These are phyloP conservation scores for Alternaria incomplexa DNA, from an alignment of 2,329 filamentous ascomycete genomes.

Conservation along the genomic window DNA sequence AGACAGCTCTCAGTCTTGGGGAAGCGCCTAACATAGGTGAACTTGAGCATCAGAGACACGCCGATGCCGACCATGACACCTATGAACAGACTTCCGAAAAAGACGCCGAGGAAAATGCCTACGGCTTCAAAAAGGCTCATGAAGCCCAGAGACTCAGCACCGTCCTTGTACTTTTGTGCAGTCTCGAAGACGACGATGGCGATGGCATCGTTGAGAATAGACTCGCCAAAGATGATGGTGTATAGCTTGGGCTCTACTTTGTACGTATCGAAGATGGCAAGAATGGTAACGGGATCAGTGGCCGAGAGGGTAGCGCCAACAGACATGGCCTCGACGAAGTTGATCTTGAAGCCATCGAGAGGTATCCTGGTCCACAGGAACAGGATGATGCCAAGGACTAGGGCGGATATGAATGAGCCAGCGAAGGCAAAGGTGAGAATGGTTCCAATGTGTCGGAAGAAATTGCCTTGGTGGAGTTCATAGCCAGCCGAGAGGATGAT, in stretches of 20 bases:
- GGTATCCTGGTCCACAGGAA: constrained; percentile 89
- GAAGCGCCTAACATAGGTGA: constrained; percentile 89
- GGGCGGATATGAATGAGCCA: constrained; percentile 93
- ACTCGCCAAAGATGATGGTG: constrained; percentile 98
- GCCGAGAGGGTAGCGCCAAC: constrained; percentile 95
- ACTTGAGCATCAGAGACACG: constrained; percentile 88
- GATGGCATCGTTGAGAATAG: constrained; percentile 96
- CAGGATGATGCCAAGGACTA: constrained; percentile 89
- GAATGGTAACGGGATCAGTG: constrained; percentile 95
- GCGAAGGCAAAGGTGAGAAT: constrained; percentile 98
- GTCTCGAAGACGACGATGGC: constrained; percentile 99
- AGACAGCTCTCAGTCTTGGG: constrained; percentile 97
- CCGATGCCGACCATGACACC: constrained; percentile 85
- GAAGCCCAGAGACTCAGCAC: constrained; percentile 71
- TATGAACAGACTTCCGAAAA: constrained; percentile 92
- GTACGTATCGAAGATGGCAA: constrained; percentile 99
- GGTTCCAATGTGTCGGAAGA: constrained; percentile 97
- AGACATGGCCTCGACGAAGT: constrained; percentile 93
- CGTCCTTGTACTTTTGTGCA: constrained; percentile 87
- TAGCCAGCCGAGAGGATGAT: constrained; percentile 98
- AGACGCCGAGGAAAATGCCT: constrained; percentile 92
- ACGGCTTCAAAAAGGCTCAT: constrained; percentile 88
- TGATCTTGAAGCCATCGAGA: constrained; percentile 82
- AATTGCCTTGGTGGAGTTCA: constrained; percentile 97
- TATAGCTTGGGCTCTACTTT: constrained; percentile 99